These are phyloP conservation scores for Aspergillus alliaceus DNA, from an alignment of 2,329 filamentous ascomycete genomes.

Conservation along the genomic window DNA sequence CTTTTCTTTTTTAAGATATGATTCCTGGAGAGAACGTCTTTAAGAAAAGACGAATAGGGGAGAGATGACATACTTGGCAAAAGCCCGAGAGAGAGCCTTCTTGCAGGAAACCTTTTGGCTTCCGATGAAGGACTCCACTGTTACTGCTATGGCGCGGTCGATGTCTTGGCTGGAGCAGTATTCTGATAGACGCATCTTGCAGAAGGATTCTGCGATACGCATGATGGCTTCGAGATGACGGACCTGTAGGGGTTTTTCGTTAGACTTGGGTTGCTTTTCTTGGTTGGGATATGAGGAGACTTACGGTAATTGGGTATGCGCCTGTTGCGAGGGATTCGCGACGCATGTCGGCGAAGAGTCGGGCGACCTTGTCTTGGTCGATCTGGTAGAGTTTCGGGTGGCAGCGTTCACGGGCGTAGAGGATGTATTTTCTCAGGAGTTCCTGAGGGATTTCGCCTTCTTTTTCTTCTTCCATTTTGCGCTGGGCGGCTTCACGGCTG, in stretches of 20 bases:
- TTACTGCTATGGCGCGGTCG: constrained; percentile 94
- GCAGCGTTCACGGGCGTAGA: constrained; percentile 88
- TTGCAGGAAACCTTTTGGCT: constrained; percentile 98
- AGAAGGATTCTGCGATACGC: constrained; percentile 90
- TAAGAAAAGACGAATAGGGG: constrained; percentile 17
- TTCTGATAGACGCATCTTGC: constrained; percentile 96
- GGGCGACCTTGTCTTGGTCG: constrained; percentile 93
- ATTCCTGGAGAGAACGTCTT: not conserved
- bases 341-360: constrained; percentile 94
- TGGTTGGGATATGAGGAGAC: constrained; percentile 31
- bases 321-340: constrained; percentile 89
- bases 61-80: constrained; percentile 82
- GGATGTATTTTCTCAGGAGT: constrained; percentile 90
- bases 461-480: constrained; percentile 51
- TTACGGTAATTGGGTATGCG: constrained; percentile 95
- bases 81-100: constrained; percentile 89
- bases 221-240: constrained; percentile 98
- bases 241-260: constrained; percentile 57
- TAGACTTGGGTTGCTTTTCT: constrained; percentile 3
- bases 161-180: constrained; percentile 90
- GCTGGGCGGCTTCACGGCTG: constrained; percentile 39
- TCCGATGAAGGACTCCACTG: constrained; percentile 91
- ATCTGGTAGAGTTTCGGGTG: constrained; percentile 94
- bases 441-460: constrained; percentile 83
- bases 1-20: not conserved